Evolutionary conservation across 202 grass and related monocot genomes (phyloP).

Genomic region (Eragrostis tef): DNA sequence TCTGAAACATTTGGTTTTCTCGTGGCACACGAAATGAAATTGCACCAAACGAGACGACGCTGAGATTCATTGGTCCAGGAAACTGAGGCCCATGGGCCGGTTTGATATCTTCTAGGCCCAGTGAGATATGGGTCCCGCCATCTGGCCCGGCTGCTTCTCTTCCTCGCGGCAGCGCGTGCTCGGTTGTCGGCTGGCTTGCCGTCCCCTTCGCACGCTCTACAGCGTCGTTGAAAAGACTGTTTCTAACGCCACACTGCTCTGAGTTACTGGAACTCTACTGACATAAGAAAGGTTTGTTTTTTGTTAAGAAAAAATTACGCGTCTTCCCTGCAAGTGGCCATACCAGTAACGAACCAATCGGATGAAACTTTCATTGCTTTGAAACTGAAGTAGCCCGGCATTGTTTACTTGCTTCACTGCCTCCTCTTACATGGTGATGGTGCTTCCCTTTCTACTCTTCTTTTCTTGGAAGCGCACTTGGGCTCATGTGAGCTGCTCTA

Average conservation of each 20-base stretch:
- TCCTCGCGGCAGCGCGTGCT: constrained; percentile 59
- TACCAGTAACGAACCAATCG: neutral
- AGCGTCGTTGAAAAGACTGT: constrained; percentile 49
- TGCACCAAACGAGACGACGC: neutral
- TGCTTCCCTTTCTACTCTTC: constrained; percentile 35
- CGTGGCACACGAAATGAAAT: neutral
- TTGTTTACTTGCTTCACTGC: constrained; percentile 40
- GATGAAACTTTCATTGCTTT: neutral
- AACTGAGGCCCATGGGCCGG: constrained; percentile 29
- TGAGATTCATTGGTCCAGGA: neutral
- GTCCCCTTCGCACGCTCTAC: constrained; percentile 41
- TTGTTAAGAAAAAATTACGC: neutral
- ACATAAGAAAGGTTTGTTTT: constrained; percentile 9
- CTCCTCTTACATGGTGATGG: constrained; percentile 2
- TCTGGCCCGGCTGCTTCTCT: constrained; percentile 42
- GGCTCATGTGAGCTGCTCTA: constrained; percentile 7
- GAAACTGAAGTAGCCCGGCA: neutral
- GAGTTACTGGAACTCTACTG: neutral
- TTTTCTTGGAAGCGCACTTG: constrained; percentile 61
- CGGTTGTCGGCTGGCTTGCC: constrained; percentile 48
- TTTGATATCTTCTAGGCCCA: constrained; percentile 39
- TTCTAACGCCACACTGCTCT: neutral
- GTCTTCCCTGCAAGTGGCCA: neutral
- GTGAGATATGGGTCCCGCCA: constrained; percentile 42
- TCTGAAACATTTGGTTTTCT: neutral